Base-by-base conservation (phyloP, 2,329 filamentous ascomycete species). In the Neurospora crassa region DNA sequence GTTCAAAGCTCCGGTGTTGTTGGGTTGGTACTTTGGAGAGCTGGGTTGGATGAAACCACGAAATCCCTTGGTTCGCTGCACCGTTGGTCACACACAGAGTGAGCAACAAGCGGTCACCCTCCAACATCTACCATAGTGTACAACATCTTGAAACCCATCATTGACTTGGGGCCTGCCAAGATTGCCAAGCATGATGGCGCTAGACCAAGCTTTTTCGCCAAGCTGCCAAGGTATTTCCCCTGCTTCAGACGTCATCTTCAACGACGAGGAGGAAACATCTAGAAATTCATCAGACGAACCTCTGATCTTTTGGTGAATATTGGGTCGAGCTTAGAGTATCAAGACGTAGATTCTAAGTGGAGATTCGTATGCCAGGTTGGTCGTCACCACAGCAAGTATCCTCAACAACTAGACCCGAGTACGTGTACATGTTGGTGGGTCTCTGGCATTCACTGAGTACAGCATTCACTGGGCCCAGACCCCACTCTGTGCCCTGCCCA, bases 181-280 rank as follows among this genome's bases (percentile, higher is more conserved):
- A 43, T 69, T 18, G 72, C 73, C 73, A 74, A 74, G 73, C 45
- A 68, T 70, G 18, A 70, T 40, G 67, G 67, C 67, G 14, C 4
- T 43, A 70, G 67, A 68, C 70, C 71, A 74, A 74, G 73, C 67
- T 67, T 8, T 72, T 45, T 67, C 45, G 73, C 71, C 71, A 74
- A 74, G 73, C 67, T 67, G 69, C 70, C 71, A 72, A 70, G 67
- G 12, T n/a, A 40, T 29, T 42, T 20, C 37, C 41, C 40, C 40
- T 43, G 53, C 53, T 63, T 42, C 68, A 70, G 69, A 72, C 71
- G 71, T 72, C 71, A 72, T 34, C 37, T 42, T 43, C 10, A 63
- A 63, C 53, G 24, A 42, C 68, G 16, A 68, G 14, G 29, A 5
- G 34, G n/a, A 5, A 6, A 59, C 37, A 14, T 40, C 68, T 29